Base-by-base conservation (phyloP, 1,139 yeast genomes). In the Yamadazyma spencermartinsiae region DNA sequence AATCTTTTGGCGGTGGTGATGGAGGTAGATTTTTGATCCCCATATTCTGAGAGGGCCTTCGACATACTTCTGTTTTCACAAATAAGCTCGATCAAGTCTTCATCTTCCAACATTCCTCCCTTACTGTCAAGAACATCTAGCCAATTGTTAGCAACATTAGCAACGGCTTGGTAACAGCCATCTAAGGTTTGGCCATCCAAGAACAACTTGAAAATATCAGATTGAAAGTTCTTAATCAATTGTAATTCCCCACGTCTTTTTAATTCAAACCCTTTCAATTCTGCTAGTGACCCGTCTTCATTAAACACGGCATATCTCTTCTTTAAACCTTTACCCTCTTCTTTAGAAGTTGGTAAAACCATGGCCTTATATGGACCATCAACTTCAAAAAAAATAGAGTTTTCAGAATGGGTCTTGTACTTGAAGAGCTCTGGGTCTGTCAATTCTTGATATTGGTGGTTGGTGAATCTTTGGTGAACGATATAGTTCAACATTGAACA, bases 341-440 rank as follows among this genome's bases (percentile, higher is more conserved):
- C 98, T 50, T 88, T 88, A 0, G 98, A 92, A 0, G 98, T 89
- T 8, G 99, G 99, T 41, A 94, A 72, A 43, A 94, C 79, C 98
- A 94, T 94, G 0, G 98, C 98, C 53, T 82, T 86, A 61, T 94
- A 94, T 0, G 99, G 99, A 10, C 99, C 99, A 68, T 94, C 99
- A 18, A 94, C 96, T 61, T 94, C 99, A 53, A 94, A 94, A 63
- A 92, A 92, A 60, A 94, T 94, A 15, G 97, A 86, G 60, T 94
- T 94, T 55, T 94, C 98, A 15, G 94, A 82, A 40, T 76, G 77
- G 0, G 90, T 85, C 38, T 82, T 79, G 60, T 90, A 92, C 48
- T 77, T 79, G 58, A 80, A 76, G 9, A 70, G 75, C 1, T 71
- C 72, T 0, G 87, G 80, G 55, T 90, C 96, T 2, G 77, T 78